Evolutionary conservation across 345 rosid genomes (phyloP), one percentile per base, ranked within the genome.

Genomic region (Eucalyptus marginata): DNA sequence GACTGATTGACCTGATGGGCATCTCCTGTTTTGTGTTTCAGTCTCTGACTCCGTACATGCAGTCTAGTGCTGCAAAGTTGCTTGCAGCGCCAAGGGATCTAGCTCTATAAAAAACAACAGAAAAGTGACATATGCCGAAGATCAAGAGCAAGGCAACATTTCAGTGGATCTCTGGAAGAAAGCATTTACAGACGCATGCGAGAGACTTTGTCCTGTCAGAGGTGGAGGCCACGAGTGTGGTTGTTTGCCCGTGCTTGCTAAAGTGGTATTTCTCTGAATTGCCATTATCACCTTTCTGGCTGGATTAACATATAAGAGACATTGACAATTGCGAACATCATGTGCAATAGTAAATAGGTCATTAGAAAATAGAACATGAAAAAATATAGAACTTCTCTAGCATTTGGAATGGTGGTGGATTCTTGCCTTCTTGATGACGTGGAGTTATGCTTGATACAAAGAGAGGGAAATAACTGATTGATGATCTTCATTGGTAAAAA

Each of bases 21-120:
- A 87, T 87, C 86, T 90, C 89, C 79, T 91, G 79, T 88, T 87
- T 94, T 68, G 87, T 50, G 89, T 90, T 89, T 8, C 95, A 97
- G 99, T 95, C 95, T 90, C 94, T 97, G 86, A 96, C 96, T n/a
- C 99, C 98, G 29, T 96, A 93, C 90, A 97, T 96, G 99, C 99
- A 97, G 91, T 89, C 93, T 87, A 91, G 94, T 40, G 92, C 94
- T 80, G 90, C 94, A 87, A 94, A 90, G 88, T 91, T 87, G 81
- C 91, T 92, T 62, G 92, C 88, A 90, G 88, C 87, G 89, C 49
- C 52, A 62, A 58, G 88, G 91, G 91, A 87, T 94, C 92, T 88
- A 93, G 89, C 89, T 94, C 94, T 43, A 93, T 87, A 88, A 96
- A 93, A 93, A 93, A 58, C 91, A 91, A 87, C 87, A 92, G 92